Conservation (phyloP, 176 grass and related monocot genomes). For the Carex pumila region DNA sequence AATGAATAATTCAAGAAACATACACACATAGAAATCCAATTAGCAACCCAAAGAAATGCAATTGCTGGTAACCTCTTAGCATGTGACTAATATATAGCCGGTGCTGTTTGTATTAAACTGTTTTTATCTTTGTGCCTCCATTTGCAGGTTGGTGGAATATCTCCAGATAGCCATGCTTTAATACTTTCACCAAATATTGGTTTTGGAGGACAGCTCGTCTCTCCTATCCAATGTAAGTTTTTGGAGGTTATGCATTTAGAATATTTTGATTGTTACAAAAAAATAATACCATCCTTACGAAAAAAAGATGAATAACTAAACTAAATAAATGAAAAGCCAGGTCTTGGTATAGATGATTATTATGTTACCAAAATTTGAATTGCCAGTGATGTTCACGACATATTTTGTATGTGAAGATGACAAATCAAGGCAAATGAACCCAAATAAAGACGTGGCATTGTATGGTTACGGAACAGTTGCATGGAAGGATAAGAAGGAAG, state of each 20-base stretch:
- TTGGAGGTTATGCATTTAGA: not conserved
- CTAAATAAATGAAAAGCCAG: not conserved
- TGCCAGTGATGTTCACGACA: not conserved
- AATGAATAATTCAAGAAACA: not conserved
- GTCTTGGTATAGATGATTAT: not conserved
- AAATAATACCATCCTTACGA: not conserved
- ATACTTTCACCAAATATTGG: slow-evolving; percentile 23
- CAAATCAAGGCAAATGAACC: slow-evolving; percentile 30
- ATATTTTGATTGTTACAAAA: not conserved
- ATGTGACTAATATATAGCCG: not conserved
- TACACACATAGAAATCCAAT: not conserved
- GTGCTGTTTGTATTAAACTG: not conserved
- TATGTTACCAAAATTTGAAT: not conserved
- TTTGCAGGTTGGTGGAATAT: slow-evolving; percentile 30
- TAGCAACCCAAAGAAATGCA: not conserved
- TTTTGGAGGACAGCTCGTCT: slow-evolving; percentile 24
- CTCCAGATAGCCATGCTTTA: slow-evolving; percentile 35
- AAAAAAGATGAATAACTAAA: not conserved
- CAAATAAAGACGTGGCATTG: slow-evolving; percentile 37
- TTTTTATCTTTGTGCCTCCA: not conserved
- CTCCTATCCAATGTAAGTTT: not conserved
- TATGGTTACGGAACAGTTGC: slow-evolving; percentile 51
- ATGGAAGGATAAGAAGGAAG: slow-evolving; percentile 39
- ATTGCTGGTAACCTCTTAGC: not conserved
- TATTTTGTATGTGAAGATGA: slow-evolving; percentile 8